A percentile compares a stretch with the other conserved stretches of the same genome.
Conservation (phyloP, 805 yeast genomes). For the Candida coleopterorum region DNA sequence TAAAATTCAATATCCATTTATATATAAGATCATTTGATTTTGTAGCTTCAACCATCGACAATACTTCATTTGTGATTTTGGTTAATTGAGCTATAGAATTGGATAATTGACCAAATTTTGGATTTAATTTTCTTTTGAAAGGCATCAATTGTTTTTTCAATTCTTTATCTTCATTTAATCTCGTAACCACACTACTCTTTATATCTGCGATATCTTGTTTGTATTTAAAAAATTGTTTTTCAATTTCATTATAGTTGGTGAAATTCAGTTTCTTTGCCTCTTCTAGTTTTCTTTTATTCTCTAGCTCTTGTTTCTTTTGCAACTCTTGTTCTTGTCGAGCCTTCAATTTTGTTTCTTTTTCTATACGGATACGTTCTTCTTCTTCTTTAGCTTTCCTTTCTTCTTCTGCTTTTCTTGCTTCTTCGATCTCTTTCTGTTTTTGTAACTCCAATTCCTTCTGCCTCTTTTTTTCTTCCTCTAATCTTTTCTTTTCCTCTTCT, state of each 20-base stretch:
- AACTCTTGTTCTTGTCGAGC: slow-evolving; percentile 12
- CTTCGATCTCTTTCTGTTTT: slow-evolving; percentile 9
- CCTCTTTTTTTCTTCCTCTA: slow-evolving; percentile 11
- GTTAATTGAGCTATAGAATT: slow-evolving; percentile 59
- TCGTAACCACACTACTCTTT: slow-evolving; percentile 53
- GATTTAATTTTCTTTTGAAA: slow-evolving; percentile 74
- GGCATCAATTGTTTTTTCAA: slow-evolving; percentile 51
- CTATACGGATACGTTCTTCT: slow-evolving; percentile 12
- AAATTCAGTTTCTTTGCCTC: slow-evolving; percentile 23
- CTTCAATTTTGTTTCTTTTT: slow-evolving; percentile 19
- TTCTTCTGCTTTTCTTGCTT: slow-evolving; percentile 14
- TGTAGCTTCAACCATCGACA: slow-evolving; percentile 45
- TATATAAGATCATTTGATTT: slow-evolving; percentile 48
- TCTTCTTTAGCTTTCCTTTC: slow-evolving; percentile 16
- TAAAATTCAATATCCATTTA: slow-evolving; percentile 73
- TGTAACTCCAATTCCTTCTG: slow-evolving; percentile 13
- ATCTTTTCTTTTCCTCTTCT: slow-evolving; percentile 21
- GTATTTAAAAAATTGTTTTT: slow-evolving; percentile 42
- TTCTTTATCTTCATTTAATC: slow-evolving; percentile 46
- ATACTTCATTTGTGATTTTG: slow-evolving; percentile 47
- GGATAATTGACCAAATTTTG: slow-evolving; percentile 89
- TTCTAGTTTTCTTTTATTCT: slow-evolving; percentile 14
- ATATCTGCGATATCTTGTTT: slow-evolving; percentile 52
- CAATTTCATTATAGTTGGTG: slow-evolving; percentile 34
- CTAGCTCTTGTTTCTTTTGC: slow-evolving; percentile 16